Conservation (phyloP, 192 early-diverging fungal species). For the Coemansia sp. region DNA sequence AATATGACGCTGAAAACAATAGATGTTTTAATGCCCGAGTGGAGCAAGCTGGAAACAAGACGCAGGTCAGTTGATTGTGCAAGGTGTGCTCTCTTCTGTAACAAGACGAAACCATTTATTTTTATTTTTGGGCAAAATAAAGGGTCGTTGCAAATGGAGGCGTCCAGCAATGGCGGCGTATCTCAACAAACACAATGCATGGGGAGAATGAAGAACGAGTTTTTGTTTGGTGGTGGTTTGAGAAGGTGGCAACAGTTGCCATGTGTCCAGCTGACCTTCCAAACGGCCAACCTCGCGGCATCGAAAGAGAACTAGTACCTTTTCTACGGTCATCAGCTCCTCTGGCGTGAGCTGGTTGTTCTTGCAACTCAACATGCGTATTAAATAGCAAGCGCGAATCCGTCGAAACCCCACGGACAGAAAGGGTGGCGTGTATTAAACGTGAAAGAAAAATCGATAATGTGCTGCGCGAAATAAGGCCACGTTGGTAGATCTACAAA, state of each 20-base stretch:
- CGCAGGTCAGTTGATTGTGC: neutral
- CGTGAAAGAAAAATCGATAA: neutral
- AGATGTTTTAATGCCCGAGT: neutral
- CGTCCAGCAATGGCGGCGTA: neutral
- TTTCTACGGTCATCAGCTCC: constrained; percentile 62
- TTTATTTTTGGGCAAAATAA: neutral
- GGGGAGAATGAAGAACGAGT: no score
- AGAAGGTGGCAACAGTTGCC: neutral
- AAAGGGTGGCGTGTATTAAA: neutral
- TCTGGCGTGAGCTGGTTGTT: constrained; percentile 52
- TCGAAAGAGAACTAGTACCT: constrained; percentile 20
- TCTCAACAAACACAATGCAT: no score
- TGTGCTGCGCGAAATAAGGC: neutral
- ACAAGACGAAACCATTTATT: neutral
- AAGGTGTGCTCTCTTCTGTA: neutral
- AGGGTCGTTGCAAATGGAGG: neutral
- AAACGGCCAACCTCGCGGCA: neutral
- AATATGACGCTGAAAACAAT: neutral
- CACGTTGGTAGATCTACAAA: neutral
- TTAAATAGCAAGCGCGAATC: neutral
- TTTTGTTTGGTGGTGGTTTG: neutral
- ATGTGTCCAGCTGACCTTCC: neutral
- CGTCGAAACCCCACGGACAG: neutral
- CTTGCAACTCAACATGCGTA: constrained; percentile 46
- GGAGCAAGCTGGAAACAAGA: neutral